Evolutionary conservation across 805 yeast species (phyloP).

Genomic region (Schizosaccharomyces osmophilus): DNA sequence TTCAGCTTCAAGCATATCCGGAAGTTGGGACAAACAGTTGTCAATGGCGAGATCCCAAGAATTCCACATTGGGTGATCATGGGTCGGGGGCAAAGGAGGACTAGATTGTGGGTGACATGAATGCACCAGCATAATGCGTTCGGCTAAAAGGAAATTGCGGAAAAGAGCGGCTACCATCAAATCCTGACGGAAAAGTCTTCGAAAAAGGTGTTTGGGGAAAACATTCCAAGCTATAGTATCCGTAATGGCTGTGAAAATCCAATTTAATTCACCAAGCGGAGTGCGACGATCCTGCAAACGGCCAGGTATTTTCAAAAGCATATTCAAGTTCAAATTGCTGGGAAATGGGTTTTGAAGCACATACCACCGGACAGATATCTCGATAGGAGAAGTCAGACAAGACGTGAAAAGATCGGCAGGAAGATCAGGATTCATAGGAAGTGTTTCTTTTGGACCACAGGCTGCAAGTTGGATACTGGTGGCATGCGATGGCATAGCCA

Average conservation of each 20-base stretch:
- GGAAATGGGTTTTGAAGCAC: constrained; percentile 35
- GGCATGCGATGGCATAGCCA: constrained; percentile 24
- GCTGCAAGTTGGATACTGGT: constrained; percentile 90
- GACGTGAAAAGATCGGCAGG: constrained; percentile 94
- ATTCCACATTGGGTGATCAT: constrained; percentile 85
- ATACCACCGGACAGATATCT: constrained; percentile 77
- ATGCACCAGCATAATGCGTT: constrained; percentile 74
- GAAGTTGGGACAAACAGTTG: constrained; percentile 46
- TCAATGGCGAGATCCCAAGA: constrained; percentile 95
- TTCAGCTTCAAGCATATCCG: constrained; percentile 14
- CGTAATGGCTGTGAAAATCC: constrained; percentile 95
- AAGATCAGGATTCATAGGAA: constrained; percentile 80
- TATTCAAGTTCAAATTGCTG: constrained; percentile 15
- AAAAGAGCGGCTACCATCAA: constrained; percentile 89
- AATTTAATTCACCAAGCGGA: constrained; percentile 82
- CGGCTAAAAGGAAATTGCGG: constrained; percentile 76
- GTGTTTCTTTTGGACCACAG: constrained; percentile 57
- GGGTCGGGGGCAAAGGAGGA: constrained; percentile 69
- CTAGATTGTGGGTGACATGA: constrained; percentile 88
- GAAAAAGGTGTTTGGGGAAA: constrained; percentile 65
- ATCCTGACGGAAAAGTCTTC: constrained; percentile 78
- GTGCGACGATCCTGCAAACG: constrained; percentile 78
- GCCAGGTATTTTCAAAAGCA: constrained; percentile 55
- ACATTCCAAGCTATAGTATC: constrained; percentile 97
- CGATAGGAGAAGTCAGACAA: constrained; percentile 86